These are phyloP conservation scores for Phytophthora pinifolia DNA, from an alignment of 352 stramenopile genomes.

Conservation along the genomic window DNA sequence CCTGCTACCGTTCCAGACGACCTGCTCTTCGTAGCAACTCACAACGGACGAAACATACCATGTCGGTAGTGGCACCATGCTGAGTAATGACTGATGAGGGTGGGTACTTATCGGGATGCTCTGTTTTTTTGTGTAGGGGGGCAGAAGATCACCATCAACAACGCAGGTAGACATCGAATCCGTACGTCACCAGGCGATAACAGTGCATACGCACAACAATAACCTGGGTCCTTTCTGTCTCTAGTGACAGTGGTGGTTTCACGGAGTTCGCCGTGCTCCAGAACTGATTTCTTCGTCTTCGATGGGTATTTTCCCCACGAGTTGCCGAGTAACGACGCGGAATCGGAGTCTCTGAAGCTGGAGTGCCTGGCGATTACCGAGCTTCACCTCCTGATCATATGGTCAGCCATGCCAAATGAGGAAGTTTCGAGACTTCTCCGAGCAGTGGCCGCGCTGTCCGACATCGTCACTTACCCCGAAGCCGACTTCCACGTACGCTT, in stretches of 20 bases:
- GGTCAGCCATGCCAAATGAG: slow-evolving; percentile 19
- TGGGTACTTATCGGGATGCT: background rate
- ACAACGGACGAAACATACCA: slow-evolving; percentile 20
- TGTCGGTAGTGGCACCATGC: slow-evolving; percentile 19
- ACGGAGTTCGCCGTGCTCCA: slow-evolving; percentile 19
- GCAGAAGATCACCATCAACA: slow-evolving; percentile 25
- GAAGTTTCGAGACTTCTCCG: slow-evolving; percentile 13
- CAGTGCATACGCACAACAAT: background rate
- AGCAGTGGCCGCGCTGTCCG: slow-evolving; percentile 22
- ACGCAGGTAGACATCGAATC: slow-evolving; percentile 28
- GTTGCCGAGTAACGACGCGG: background rate
- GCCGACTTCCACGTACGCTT: slow-evolving; percentile 21
- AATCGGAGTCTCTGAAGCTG: slow-evolving; percentile 1
- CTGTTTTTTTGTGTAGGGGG: slow-evolving; percentile 12
- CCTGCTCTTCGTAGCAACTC: slow-evolving; percentile 18
- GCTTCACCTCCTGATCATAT: slow-evolving; percentile 28
- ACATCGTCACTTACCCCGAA: slow-evolving; percentile 23
- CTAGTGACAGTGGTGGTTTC: slow-evolving; percentile 14
- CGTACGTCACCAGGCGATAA: slow-evolving; percentile 13
- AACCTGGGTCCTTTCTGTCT: background rate
- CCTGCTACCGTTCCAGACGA: background rate
- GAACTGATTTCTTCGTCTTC: slow-evolving; percentile 36
- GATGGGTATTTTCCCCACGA: slow-evolving; percentile 16
- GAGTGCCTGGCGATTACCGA: slow-evolving; percentile 14
- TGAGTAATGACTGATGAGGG: background rate